Conservation (phyloP, 805 yeast species). For the Starmerella vitae region DNA sequence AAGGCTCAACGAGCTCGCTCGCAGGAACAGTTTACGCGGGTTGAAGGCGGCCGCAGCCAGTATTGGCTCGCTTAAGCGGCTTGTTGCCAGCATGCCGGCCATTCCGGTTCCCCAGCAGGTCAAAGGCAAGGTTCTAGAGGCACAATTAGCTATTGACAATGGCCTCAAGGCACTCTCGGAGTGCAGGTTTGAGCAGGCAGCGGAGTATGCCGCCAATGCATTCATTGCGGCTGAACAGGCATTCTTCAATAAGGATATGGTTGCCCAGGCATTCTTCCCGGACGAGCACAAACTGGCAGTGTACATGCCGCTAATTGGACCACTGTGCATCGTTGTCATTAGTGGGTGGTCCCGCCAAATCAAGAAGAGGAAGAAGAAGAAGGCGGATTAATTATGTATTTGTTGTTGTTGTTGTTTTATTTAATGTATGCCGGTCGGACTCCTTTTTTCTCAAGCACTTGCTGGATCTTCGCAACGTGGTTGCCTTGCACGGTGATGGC, state of each 20-base stretch:
- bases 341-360: slow-evolving; percentile 22
- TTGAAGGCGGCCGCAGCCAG: slow-evolving; percentile 52
- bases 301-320: slow-evolving; percentile 81
- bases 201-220: slow-evolving; percentile 38
- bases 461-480: slow-evolving; percentile 44
- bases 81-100: slow-evolving; percentile 54
- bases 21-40: slow-evolving; percentile 47
- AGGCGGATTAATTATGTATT: too few species aligned
- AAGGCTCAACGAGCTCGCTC: slow-evolving; percentile 45
- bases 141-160: slow-evolving; percentile 34
- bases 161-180: slow-evolving; percentile 28
- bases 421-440: slow-evolving; percentile 53
- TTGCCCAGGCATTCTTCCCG: slow-evolving; percentile 88
- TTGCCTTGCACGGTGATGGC: slow-evolving; percentile 89
- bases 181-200: slow-evolving; percentile 31
- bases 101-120: slow-evolving; percentile 77
- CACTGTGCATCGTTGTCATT: slow-evolving; percentile 49
- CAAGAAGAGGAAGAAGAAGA: slow-evolving; percentile 1
- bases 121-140: slow-evolving; percentile 38
- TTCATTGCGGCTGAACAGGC: slow-evolving; percentile 54
- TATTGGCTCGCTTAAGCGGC: slow-evolving; percentile 53
- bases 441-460: slow-evolving; percentile 31
- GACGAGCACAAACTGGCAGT: slow-evolving; percentile 93
- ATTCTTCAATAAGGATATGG: slow-evolving; percentile 88
- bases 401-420: too few species aligned